These are phyloP conservation scores for Perkinsus olseni DNA, from an alignment of 169 alveolate genomes.

Conservation along the genomic window DNA sequence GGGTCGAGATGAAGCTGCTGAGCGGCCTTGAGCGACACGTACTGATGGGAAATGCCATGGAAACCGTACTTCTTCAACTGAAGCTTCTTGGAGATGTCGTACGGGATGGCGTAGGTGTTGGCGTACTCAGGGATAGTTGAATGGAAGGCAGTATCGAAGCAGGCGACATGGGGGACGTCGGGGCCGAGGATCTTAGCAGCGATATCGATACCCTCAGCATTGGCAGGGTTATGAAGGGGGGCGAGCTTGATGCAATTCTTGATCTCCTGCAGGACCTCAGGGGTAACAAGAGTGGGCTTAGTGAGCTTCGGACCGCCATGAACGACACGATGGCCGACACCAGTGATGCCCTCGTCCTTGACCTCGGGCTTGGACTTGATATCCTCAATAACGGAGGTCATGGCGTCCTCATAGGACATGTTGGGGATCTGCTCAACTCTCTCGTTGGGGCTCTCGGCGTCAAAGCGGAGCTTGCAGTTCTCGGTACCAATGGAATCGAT, in stretches of 20 bases:
- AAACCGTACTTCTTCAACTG: neutral
- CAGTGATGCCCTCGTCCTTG: neutral
- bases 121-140: neutral
- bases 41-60: neutral
- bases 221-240: neutral
- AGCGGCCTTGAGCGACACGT: neutral
- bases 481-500: neutral
- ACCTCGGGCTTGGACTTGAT: neutral
- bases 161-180: neutral
- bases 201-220: neutral
- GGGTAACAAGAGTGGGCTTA: neutral
- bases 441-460: neutral
- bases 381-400: neutral
- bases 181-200: neutral
- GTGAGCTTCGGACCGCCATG: neutral
- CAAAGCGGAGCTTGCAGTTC: neutral
- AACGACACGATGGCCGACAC: neutral
- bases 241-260: neutral
- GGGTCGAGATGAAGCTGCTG: neutral
- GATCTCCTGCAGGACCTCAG: conserved; percentile 2
- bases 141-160: neutral
- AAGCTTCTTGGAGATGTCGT: neutral
- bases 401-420: neutral
- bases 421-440: neutral
- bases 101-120: neutral